Evolutionary conservation across 1,284 basidiomycete genomes (phyloP), one percentile per base, ranked within the genome.

Genomic region (Tremellales sp.): DNA sequence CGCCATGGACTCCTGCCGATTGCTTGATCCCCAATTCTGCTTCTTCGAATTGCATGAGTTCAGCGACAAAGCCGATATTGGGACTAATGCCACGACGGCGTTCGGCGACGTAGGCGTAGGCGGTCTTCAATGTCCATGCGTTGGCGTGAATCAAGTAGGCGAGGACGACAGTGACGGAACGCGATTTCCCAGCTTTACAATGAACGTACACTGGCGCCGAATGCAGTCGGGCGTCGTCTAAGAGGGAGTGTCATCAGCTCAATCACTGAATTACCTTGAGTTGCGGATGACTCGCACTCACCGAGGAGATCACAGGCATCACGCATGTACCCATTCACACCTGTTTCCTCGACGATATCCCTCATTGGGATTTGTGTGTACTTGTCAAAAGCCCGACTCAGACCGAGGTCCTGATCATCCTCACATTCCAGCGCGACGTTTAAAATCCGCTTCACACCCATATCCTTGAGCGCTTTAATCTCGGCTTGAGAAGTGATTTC

Each of bases 71-170:
- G 5, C 93, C 93, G 58, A 98, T 97, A 70, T 97, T 97, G 8
- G 94, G 93, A n/a, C 87, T 91, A 59, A 97, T 92, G 57, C 87
- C 89, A 58, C 87, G 86, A 41, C 94, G 82, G 8, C 90, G 82
- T 62, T 93, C 90, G 36, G 89, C 80, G 21, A 97, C 93, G 67
- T 90, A 93, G 1, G 84, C 78, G 68, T 97, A 97, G 0, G 93
- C 88, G 45, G 84, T 84, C 25, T 88, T 86, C 43, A 97, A 80
- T 7, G 90, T 86, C 93, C 93, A 97, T 61, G 91, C 89, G 64
- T 96, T 90, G 4, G 91, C 87, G 63, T 96, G 91, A 58, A 98
- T 97, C 45, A 98, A 84, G 70, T 96, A 97, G 1, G 90, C 94
- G 76, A 98, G 89, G 35, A 97, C 92, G 8, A 91, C 88, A 0